Base-by-base conservation (phyloP, 1,284 basidiomycete species). In the Tilletia walkeri region DNA sequence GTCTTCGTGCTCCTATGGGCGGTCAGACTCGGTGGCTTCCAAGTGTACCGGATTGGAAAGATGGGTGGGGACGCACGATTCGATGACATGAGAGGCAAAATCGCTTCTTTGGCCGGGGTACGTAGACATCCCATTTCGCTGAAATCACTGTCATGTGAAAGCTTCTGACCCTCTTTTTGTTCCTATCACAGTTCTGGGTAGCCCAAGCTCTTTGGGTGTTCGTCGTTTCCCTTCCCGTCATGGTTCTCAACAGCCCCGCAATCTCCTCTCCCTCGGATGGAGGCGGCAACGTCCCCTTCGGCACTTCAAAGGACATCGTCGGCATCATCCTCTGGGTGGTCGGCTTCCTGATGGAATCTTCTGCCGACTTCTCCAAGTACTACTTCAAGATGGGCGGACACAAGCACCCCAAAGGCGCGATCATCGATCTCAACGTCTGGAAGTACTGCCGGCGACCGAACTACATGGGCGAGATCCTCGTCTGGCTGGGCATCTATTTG, bases 381-480 rank as follows among this genome's bases (percentile, higher is more conserved):
- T 69, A 75, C 20, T 78, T 74, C 71, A 79, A 80, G 70, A 74
- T 69, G 56, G 70, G 75, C 59, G 59, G 59, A 5, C 73, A 69
- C 41, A 73, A 73, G 67, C 73, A 73, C 3, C 75, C 75, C 9
- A 72, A 73, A 70, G 79, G 79, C 16, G 78, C 77, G 41, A 80
- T 80, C 67, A 78, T 73, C 9, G 79, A 80, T 56, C 68, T 70
- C 2, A 75, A 76, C 16, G 56, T 76, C 2, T 79, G 77, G 78
- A 66, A 69, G 65, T 78, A 59, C 68, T 72, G 80, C 69, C 67
- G 80, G 30, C 89, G 91, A 74, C 90, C 91, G 38, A 89, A 90
- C 7, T 92, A 91, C 81, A 90, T 91, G 79, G 90, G 90, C 80
- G 90, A 91, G 88, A 89, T 79, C 80, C 87, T 86, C 20, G 49